Conservation (phyloP, 208 protist species). For the Acanthamoeba culbertsoni region DNA sequence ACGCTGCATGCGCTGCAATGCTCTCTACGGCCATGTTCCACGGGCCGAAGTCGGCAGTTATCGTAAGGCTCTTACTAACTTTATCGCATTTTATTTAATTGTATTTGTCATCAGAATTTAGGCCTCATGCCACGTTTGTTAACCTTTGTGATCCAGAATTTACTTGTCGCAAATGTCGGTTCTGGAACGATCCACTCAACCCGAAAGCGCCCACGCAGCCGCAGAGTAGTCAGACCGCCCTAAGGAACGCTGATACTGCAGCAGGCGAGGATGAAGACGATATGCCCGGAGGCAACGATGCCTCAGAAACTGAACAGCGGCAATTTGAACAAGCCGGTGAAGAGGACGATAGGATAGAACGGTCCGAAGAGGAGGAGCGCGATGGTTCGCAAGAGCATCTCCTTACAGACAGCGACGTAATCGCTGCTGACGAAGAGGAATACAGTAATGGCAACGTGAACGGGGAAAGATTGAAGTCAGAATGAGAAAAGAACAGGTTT, state of each 20-base stretch:
- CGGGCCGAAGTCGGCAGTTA: background rate
- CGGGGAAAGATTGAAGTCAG: too few relatives aligned
- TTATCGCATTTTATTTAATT: background rate
- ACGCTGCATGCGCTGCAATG: background rate
- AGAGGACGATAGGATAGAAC: background rate
- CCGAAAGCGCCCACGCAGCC: background rate
- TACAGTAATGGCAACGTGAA: too few relatives aligned
- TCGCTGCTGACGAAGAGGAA: too few relatives aligned
- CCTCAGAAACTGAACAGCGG: background rate
- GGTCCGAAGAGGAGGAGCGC: background rate
- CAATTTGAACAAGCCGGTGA: background rate
- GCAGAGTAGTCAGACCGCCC: background rate
- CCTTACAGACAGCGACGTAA: too few relatives aligned
- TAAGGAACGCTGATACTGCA: background rate
- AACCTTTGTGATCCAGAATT: background rate
- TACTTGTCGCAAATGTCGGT: constrained; percentile 1
- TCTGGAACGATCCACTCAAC: background rate
- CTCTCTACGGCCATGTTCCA: constrained; percentile 40
- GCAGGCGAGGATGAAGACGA: background rate
- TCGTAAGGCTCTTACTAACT: background rate
- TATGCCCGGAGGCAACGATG: background rate
- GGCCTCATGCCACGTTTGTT: background rate
- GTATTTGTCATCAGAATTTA: background rate
- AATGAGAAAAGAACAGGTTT: too few relatives aligned
- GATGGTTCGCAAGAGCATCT: too few relatives aligned